These are phyloP conservation scores for Wickerhamiella kazuoi DNA, from an alignment of 805 yeast genomes.

Conservation along the genomic window DNA sequence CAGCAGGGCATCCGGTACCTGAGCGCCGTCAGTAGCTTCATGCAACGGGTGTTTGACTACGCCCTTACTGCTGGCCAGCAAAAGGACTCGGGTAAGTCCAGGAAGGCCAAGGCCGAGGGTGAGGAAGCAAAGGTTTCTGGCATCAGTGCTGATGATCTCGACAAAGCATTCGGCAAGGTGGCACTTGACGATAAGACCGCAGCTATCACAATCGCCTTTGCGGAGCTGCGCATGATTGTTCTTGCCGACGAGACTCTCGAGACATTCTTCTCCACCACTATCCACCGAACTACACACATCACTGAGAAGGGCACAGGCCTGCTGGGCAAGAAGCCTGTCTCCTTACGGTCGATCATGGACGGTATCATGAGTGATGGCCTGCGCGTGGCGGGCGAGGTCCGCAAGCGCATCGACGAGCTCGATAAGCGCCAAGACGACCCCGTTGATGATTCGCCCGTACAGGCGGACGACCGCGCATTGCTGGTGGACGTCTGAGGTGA, in stretches of 20 bases:
- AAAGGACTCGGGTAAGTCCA: not conserved
- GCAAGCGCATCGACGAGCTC: slow-evolving; percentile 58
- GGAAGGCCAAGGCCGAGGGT: not conserved
- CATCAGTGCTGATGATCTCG: not conserved
- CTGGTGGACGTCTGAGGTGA: slow-evolving; percentile 18
- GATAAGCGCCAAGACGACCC: slow-evolving; percentile 19
- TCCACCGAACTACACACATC: slow-evolving; percentile 51
- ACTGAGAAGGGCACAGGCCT: slow-evolving; percentile 28
- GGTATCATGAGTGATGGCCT: slow-evolving; percentile 84
- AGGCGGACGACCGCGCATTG: slow-evolving; percentile 20
- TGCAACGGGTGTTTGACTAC: slow-evolving; percentile 65
- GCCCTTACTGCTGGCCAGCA: not conserved
- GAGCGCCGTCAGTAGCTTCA: slow-evolving; percentile 70
- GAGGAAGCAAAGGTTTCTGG: not conserved
- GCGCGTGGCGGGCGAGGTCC: slow-evolving; percentile 76
- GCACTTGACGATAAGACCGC: slow-evolving; percentile 66
- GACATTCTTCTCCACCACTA: slow-evolving; percentile 52
- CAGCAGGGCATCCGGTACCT: slow-evolving; percentile 38
- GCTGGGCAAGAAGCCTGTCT: slow-evolving; percentile 29
- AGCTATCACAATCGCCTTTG: slow-evolving; percentile 33
- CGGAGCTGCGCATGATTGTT: slow-evolving; percentile 88
- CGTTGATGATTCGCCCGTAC: slow-evolving; percentile 15
- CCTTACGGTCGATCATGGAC: slow-evolving; percentile 70
- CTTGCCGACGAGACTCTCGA: slow-evolving; percentile 90
- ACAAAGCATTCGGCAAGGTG: slow-evolving; percentile 32